These are phyloP conservation scores for Dactylis glomerata DNA, from an alignment of 176 grass and related monocot species.

Conservation along the genomic window DNA sequence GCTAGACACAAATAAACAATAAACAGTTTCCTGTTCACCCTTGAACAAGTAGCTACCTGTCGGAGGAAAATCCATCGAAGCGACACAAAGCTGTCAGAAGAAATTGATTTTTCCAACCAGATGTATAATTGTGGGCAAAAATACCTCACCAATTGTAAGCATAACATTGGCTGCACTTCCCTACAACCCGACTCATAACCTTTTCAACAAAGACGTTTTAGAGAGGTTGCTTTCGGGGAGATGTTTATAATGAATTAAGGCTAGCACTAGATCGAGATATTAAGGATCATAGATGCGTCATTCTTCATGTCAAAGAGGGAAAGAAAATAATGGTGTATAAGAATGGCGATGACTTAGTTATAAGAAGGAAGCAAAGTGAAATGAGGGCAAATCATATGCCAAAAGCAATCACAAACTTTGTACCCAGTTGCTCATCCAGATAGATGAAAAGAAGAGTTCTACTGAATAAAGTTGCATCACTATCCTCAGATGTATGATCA, in stretches of 20 bases:
- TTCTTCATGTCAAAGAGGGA: not conserved
- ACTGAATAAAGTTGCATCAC: not conserved
- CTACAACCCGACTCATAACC: not conserved
- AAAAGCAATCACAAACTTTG: conserved; percentile 35
- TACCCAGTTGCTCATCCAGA: conserved; percentile 26
- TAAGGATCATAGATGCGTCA: not conserved
- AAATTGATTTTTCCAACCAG: not conserved
- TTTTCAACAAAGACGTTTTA: not conserved
- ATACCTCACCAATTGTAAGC: not conserved
- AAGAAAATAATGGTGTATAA: not conserved
- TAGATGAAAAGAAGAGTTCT: conserved; percentile 30
- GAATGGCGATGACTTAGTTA: not conserved
- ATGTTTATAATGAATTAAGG: not conserved
- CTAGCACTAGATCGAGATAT: not conserved
- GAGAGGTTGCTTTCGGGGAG: not conserved
- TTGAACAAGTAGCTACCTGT: not conserved
- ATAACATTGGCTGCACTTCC: not conserved
- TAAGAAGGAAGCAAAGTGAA: conserved; percentile 12
- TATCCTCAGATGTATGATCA: conserved; percentile 26
- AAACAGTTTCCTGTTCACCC: too few relatives aligned
- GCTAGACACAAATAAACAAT: not conserved
- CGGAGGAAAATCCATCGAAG: not conserved
- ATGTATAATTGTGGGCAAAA: not conserved
- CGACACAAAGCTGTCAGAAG: not conserved
- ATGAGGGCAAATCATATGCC: conserved; percentile 5